Conservation (phyloP, 2,329 filamentous ascomycete genomes). For the Graphiopsis chlorocephala region DNA sequence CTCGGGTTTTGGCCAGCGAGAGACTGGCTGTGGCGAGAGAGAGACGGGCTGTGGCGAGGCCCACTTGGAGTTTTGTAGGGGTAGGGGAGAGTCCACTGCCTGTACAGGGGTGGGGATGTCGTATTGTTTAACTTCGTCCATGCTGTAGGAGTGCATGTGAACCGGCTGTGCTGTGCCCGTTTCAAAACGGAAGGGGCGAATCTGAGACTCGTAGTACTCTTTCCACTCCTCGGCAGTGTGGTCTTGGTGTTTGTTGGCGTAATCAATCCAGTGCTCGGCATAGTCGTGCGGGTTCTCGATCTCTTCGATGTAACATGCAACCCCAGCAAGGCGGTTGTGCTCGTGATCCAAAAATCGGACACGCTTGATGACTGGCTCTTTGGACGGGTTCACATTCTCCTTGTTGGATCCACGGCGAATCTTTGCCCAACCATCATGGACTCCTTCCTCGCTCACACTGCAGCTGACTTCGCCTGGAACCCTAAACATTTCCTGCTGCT, state of each 20-base stretch:
- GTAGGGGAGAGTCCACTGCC: background rate
- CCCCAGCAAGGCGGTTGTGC: constrained; percentile 21
- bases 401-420: background rate
- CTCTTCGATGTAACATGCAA: constrained; percentile 24
- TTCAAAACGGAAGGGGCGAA: constrained; percentile 17
- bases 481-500: background rate
- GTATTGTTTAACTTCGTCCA: background rate
- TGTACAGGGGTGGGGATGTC: background rate
- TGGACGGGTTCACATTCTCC: too few relatives aligned
- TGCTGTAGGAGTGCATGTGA: constrained; percentile 11
- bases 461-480: background rate
- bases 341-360: constrained; percentile 13
- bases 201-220: constrained; percentile 24
- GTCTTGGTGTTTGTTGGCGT: constrained; percentile 15
- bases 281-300: constrained; percentile 19
- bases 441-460: background rate
- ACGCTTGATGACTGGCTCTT: background rate
- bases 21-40: background rate
- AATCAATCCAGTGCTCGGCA: constrained; percentile 16
- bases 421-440: background rate
- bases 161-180: background rate
- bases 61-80: background rate
- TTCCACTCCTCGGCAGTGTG: constrained; percentile 23
- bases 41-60: too few relatives aligned
- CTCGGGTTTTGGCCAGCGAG: background rate